Evolutionary conservation across 371 early-diverging fungal genomes (phyloP).

Genomic region (Mucor piriformis): DNA sequence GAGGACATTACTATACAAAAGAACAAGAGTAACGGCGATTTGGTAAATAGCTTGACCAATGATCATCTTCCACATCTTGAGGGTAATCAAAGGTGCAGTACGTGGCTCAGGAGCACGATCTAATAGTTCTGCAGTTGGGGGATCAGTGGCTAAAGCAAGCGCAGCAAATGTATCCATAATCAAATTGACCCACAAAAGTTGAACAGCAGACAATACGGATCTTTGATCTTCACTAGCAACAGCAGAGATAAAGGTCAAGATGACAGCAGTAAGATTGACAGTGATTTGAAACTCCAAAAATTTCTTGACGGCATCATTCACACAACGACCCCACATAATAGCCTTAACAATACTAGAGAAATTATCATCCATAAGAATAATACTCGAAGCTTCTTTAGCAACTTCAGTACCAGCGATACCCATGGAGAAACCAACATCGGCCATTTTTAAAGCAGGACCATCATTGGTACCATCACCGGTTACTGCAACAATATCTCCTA

Average conservation of each 20-base stretch:
- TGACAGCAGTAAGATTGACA: slow-evolving; percentile 69
- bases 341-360: slow-evolving; percentile 74
- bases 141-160: slow-evolving; percentile 71
- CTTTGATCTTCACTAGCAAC: slow-evolving; percentile 40
- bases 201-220: slow-evolving; percentile 64
- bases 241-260: slow-evolving; percentile 61
- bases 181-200: slow-evolving; percentile 78
- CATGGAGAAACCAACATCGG: slow-evolving; percentile 80
- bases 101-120: slow-evolving; percentile 59
- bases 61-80: slow-evolving; percentile 74
- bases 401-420: slow-evolving; percentile 80
- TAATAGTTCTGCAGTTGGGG: slow-evolving; percentile 60
- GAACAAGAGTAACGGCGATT: slow-evolving; percentile 49
- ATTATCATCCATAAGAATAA: slow-evolving; percentile 77
- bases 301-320: slow-evolving; percentile 73
- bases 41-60: slow-evolving; percentile 61
- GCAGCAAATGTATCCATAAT: slow-evolving; percentile 79
- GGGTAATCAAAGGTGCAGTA: slow-evolving; percentile 60
- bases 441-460: slow-evolving; percentile 73
- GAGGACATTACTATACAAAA: slow-evolving; percentile 48
- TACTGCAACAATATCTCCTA: slow-evolving; percentile 72
- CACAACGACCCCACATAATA: slow-evolving; percentile 74
- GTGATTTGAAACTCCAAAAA: slow-evolving; percentile 78
- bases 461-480: slow-evolving; percentile 80
- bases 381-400: slow-evolving; percentile 73